Evolutionary conservation across 202 grass and related monocot genomes (phyloP).

Genomic region (Eragrostis tef): DNA sequence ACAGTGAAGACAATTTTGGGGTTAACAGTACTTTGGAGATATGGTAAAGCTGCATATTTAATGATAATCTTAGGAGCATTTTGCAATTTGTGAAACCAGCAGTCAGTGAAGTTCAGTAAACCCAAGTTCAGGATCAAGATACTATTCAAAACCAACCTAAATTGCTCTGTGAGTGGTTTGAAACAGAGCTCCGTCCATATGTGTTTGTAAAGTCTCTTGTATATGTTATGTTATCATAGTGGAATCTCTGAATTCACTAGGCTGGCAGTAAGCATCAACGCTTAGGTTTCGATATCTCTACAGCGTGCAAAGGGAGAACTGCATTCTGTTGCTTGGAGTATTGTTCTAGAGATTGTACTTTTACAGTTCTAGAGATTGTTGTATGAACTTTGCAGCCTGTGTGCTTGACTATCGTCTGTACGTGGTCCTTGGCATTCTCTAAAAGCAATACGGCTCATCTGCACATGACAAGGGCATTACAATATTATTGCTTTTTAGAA

Average conservation of each 20-base stretch:
- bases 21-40: neutral
- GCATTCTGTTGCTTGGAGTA: neutral
- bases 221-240: neutral
- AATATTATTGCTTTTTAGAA: neutral
- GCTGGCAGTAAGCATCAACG: neutral
- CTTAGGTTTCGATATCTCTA: neutral
- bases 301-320: neutral
- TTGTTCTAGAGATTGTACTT: neutral
- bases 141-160: neutral
- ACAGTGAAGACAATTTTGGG: constrained; percentile 7
- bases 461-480: neutral
- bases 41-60: constrained; percentile 15
- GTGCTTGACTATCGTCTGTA: neutral
- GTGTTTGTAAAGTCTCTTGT: neutral
- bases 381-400: neutral
- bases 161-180: neutral
- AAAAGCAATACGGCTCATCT: neutral
- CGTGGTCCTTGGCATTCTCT: constrained; percentile 19
- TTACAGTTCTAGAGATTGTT: neutral
- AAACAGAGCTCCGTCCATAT: neutral
- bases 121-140: neutral
- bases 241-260: neutral
- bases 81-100: neutral
- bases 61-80: neutral
- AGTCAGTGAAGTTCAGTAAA: neutral